These are phyloP conservation scores for Panaeolus cyanescens DNA, from an alignment of 768 basidiomycete genomes.

Conservation along the genomic window DNA sequence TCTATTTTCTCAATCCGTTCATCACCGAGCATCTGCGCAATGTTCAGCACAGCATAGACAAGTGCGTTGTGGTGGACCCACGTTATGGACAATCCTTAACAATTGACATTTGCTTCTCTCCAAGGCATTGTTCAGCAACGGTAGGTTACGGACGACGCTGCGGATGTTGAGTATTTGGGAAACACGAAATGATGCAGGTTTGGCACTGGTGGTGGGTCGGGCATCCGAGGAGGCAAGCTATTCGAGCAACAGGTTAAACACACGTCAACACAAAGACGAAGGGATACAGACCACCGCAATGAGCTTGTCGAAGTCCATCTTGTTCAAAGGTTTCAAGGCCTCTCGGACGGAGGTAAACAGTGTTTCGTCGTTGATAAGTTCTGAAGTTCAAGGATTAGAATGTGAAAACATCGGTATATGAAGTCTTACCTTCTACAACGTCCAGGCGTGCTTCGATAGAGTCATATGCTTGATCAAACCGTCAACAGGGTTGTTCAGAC, in stretches of 20 bases:
- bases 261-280: background rate
- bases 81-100: constrained; percentile 62
- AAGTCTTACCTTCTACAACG: constrained; percentile 70
- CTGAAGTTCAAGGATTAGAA: constrained; percentile 35
- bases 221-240: constrained; percentile 72
- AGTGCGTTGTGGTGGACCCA: constrained; percentile 24
- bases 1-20: constrained; percentile 68
- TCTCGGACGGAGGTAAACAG: constrained; percentile 66
- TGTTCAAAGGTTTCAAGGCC: constrained; percentile 70
- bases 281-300: constrained; percentile 57
- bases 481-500: constrained; percentile 6
- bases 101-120: constrained; percentile 58
- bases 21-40: constrained; percentile 69
- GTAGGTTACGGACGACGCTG: constrained; percentile 67
- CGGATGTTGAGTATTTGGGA: constrained; percentile 81
- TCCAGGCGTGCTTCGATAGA: constrained; percentile 84
- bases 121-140: constrained; percentile 64
- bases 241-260: background rate
- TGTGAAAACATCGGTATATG: background rate
- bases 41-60: background rate
- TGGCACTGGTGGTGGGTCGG: constrained; percentile 52
- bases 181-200: constrained; percentile 68
- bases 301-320: constrained; percentile 88
- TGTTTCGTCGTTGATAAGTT: constrained; percentile 78
- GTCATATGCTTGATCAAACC: constrained; percentile 42